Percentiles rank a stretch among this genome's conserved stretches.
Evolutionary conservation across 2,329 filamentous ascomycete species (phyloP).

Genomic region (Colletotrichum melonis): DNA sequence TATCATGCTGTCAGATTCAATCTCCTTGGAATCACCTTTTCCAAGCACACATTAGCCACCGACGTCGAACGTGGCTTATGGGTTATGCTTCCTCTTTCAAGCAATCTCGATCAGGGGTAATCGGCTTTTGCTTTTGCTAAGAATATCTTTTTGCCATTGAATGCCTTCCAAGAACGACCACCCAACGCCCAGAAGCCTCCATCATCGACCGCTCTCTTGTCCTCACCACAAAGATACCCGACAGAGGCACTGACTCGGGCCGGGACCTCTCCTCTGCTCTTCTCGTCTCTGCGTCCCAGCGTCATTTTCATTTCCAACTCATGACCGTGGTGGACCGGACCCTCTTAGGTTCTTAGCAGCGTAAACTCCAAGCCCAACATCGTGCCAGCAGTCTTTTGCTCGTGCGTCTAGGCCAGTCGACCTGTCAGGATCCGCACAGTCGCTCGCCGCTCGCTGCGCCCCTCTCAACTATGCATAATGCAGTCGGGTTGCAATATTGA

Average conservation of each 20-base stretch:
- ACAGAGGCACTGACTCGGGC: constrained; percentile 4
- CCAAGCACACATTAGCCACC: neutral
- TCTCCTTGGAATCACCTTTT: neutral
- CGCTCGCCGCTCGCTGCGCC: neutral
- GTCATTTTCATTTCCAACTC: neutral
- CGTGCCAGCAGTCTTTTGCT: neutral
- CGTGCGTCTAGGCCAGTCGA: neutral
- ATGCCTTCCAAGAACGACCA: neutral
- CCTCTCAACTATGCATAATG: neutral
- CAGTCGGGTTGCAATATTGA: constrained; percentile 14
- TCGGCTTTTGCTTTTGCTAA: neutral
- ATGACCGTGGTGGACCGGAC: neutral
- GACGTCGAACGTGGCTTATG: neutral
- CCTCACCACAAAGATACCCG: constrained; percentile 2
- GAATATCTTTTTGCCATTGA: constrained; percentile 8
- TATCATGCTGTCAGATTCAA: constrained; percentile 4
- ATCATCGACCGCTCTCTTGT: constrained; percentile 6
- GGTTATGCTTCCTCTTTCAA: neutral
- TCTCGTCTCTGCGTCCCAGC: neutral
- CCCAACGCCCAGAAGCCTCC: neutral
- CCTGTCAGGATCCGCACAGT: constrained; percentile 18
- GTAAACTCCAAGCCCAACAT: neutral
- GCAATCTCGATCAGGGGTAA: constrained; percentile 16
- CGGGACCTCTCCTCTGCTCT: neutral
- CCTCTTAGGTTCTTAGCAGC: neutral